These are phyloP conservation scores for Pythium biforme DNA, from an alignment of 352 stramenopile species.

Conservation along the genomic window DNA sequence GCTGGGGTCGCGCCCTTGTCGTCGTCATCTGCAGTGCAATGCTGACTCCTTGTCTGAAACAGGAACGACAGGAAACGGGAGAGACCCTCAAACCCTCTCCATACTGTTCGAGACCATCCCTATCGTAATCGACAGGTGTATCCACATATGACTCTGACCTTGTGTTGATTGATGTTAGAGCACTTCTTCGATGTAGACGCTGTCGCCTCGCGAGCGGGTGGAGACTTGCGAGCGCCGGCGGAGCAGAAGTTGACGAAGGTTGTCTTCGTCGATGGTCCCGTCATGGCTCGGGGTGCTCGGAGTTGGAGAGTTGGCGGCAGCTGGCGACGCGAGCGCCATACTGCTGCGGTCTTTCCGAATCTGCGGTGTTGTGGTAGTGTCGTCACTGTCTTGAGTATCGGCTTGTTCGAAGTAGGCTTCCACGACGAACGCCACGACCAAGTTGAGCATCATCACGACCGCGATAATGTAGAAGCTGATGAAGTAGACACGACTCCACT, in stretches of 20 bases:
- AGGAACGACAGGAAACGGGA: no score
- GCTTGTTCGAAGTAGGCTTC: constrained; percentile 54
- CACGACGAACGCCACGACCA: constrained; percentile 69
- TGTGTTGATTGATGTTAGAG: constrained; percentile 22
- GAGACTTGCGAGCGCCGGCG: constrained; percentile 24
- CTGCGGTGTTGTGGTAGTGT: background rate
- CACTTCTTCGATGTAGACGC: constrained; percentile 47
- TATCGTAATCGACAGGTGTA: constrained; percentile 11
- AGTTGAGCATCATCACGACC: constrained; percentile 68
- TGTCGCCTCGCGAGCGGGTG: constrained; percentile 36
- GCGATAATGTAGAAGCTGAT: constrained; percentile 71
- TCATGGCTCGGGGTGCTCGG: background rate
- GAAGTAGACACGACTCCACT: constrained; percentile 67
- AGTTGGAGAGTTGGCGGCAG: background rate
- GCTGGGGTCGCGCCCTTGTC: background rate
- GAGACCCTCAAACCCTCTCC: constrained; percentile 3
- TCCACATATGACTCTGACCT: background rate
- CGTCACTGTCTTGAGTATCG: constrained; percentile 8
- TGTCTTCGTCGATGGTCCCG: background rate
- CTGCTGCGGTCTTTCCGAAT: constrained; percentile 1
- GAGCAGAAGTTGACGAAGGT: constrained; percentile 6
- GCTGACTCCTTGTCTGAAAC: constrained; percentile 7
- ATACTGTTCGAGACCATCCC: background rate
- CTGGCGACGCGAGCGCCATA: background rate
- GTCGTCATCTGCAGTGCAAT: background rate